Conservation (phyloP, 108 stramenopile genomes). For the Conticribra weissflogii region DNA sequence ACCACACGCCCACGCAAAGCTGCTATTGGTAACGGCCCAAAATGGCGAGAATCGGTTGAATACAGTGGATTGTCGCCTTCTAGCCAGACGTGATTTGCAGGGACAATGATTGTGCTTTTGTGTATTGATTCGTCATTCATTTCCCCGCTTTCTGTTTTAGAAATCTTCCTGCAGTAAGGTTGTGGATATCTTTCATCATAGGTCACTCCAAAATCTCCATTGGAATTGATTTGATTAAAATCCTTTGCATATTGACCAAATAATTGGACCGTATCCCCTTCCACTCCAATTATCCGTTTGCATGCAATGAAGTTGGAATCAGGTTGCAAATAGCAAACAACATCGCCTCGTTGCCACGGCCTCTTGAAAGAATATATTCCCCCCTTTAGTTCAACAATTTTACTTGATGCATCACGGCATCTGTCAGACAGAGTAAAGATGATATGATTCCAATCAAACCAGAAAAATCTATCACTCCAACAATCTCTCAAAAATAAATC, state of each 20-base stretch:
- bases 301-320: slow-evolving; percentile 32
- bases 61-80: slow-evolving; percentile 94
- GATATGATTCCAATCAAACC: slow-evolving; percentile 16
- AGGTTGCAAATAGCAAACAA: slow-evolving; percentile 63
- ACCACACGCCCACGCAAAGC: slow-evolving; percentile 76
- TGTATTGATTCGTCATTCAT: background rate
- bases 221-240: slow-evolving; percentile 26
- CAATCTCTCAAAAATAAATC: slow-evolving; percentile 68
- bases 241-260: slow-evolving; percentile 66
- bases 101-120: slow-evolving; percentile 55
- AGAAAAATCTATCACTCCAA: slow-evolving; percentile 45
- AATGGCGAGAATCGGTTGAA: slow-evolving; percentile 90
- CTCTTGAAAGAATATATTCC: slow-evolving; percentile 16
- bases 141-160: background rate
- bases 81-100: slow-evolving; percentile 88
- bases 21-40: slow-evolving; percentile 83
- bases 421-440: background rate
- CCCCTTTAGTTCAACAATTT: background rate
- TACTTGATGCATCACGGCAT: background rate
- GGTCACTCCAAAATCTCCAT: slow-evolving; percentile 21
- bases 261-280: slow-evolving; percentile 55
- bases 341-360: slow-evolving; percentile 56
- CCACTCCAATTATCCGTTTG: slow-evolving; percentile 79
- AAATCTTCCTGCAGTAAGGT: slow-evolving; percentile 27
- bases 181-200: slow-evolving; percentile 15